Evolutionary conservation across 306 rosid species (phyloP), one percentile per base, ranked within the genome.

Genomic region (Boehmeria nivea): DNA sequence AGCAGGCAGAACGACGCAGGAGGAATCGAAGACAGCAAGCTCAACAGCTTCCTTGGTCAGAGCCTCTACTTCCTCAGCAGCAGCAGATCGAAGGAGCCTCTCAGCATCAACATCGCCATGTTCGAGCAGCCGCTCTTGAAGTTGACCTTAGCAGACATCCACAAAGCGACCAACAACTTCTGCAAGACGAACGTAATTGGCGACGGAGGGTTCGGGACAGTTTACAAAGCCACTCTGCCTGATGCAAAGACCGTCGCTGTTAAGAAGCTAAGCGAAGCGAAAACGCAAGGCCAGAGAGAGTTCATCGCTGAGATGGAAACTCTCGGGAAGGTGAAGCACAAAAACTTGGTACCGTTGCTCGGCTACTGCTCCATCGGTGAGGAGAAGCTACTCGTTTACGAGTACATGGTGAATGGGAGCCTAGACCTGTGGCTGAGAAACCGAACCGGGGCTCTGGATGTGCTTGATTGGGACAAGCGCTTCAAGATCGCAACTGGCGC

Each of bases 301-400:
- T 93, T 93, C 53, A 79, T 81, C 15, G 99, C 99, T 2, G 99
- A 93, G 76, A 93, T 93, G 99, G 99, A 93, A 66, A 93, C 99
- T 42, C 62, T 93, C 38, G 99, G 99, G 40, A 93, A 93, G 78
- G 96, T 93, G 44, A 87, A 87, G 77, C 99, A 93, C 71, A 80
- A 76, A 25, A 93, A 93, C 39, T 94, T 93, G 1, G 96, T 93
- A 27, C 69, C 89, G 25, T 59, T 93, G 70, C 89, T 93, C 15
- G 99, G 99, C 9, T 93, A 93, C 71, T 93, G 99, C 74, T 93
- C 99, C 34, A 39, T 83, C 16, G 94, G 84, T 0, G 95, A 93
- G 65, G 95, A 93, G 67, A 93, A 93, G 70, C 88, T 93, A 26
- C 96, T 93, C 53, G 99, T 93, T 47, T 93, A 93, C 1, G 99